phyloP scores from a whole-genome alignment of 345 rosid species.

The Linum lewisii region DNA sequence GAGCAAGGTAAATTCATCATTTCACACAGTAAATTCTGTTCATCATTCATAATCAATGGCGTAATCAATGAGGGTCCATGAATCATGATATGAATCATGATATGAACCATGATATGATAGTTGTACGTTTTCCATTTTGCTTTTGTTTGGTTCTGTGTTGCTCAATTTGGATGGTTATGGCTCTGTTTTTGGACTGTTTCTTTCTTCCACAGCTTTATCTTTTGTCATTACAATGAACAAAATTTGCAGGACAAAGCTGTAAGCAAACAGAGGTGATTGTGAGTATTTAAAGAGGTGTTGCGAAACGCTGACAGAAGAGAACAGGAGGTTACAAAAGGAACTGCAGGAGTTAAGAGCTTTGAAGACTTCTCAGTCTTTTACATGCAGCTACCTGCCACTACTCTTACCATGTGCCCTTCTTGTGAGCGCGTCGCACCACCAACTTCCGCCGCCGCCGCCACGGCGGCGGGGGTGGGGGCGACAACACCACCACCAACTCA shows the following conservation, averaged over 20 bases:
- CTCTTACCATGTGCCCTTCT: conserved; percentile 99
- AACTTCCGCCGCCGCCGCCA: conserved; percentile 15
- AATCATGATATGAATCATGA: too few species aligned
- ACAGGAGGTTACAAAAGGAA: conserved; percentile 6
- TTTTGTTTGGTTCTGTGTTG: not conserved
- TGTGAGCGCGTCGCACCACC: conserved; percentile 87
- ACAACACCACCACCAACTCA: not conserved
- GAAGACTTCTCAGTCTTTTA: conserved; percentile 73
- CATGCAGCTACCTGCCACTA: conserved; percentile 97
- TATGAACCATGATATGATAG: not conserved
- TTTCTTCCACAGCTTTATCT: not conserved
- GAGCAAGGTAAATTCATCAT: not conserved
- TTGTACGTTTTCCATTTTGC: not conserved
- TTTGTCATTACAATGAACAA: too few species aligned
- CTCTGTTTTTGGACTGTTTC: not conserved
- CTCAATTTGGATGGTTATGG: not conserved
- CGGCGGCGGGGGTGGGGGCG: not conserved
- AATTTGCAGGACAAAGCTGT: conserved; percentile 3
- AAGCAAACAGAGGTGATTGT: conserved; percentile 5
- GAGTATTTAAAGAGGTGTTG: conserved; percentile 3
- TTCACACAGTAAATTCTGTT: not conserved
- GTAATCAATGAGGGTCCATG: too few species aligned
- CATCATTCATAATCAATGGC: too few species aligned
- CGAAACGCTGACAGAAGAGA: conserved; percentile 6
- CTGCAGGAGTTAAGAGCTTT: conserved; percentile 46